phyloP scores from a whole-genome alignment of 179 eudicot species.

The Beta macrorhiza region DNA sequence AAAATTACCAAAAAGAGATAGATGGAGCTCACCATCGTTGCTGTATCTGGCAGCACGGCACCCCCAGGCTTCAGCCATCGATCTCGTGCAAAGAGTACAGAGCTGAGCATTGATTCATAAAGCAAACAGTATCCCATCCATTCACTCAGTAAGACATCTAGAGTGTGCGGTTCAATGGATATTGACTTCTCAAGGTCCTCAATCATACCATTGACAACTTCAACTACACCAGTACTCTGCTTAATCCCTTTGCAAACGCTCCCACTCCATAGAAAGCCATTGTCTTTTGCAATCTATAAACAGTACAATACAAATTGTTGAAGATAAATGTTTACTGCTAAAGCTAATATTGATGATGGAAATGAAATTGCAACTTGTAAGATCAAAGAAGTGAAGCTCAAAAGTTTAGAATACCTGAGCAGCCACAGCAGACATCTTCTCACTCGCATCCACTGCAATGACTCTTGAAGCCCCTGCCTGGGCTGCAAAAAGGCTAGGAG shows the following conservation, averaged over 20 bases:
- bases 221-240: conserved; percentile 45
- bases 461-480: conserved; percentile 94
- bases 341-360: not conserved
- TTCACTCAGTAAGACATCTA: conserved; percentile 89
- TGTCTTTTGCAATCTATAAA: conserved; percentile 78
- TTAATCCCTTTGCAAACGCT: conserved; percentile 19
- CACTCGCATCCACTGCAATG: conserved; percentile 89
- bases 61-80: conserved; percentile 97
- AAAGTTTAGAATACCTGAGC: conserved; percentile 49
- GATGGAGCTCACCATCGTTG: conserved; percentile 68
- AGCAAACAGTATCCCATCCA: conserved; percentile 99
- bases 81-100: conserved; percentile 90
- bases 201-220: conserved; percentile 84
- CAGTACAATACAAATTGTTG: conserved; percentile 17
- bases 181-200: conserved; percentile 67
- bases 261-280: conserved; percentile 47
- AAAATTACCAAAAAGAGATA: not conserved
- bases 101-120: conserved; percentile 90
- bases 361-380: not conserved
- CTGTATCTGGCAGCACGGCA: conserved; percentile 89
- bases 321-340: conserved; percentile 12
- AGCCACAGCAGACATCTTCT: conserved; percentile 88
- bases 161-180: conserved; percentile 59
- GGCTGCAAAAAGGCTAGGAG: conserved; percentile 85
- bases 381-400: not conserved